Evolutionary conservation across 2,329 filamentous ascomycete species (phyloP), one percentile per base, ranked within the genome.

Genomic region (Coniochaeta hoffmannii): DNA sequence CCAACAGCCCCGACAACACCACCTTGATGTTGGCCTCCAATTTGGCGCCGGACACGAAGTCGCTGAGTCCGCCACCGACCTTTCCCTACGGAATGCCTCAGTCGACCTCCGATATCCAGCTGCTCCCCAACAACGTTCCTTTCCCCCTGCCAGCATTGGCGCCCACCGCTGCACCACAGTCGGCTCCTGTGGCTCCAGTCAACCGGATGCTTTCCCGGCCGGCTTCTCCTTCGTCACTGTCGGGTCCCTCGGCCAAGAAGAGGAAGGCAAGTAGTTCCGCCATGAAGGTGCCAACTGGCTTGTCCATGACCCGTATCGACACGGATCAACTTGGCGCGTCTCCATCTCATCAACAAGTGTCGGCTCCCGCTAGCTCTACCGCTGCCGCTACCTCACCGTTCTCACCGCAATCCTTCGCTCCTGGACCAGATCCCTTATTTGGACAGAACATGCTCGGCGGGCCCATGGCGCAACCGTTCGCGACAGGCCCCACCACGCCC

Each of bases 251-350:
- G 32, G 80, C 83, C 44, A 96, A 95, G 76, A 91, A 91, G 72
- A 82, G 91, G 59, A 96, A 96, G 69, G 85, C 87, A 6, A 91
- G 86, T 67, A 79, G 79, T 38, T 81, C 82, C n/a, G n/a, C n/a
- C 15, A 71, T 76, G 32, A 89, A 89, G 68, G 74, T 95, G 14
- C 88, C 90, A 0, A 84, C 81, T 17, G 85, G 82, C 15, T 71
- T 96, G 62, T 81, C 86, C 8, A 96, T 96, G 91, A 96, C 91
- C 1, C 84, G 84, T 55, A 76, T 94, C 34, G 88, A 94, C 62
- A 85, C 82, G 1, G 74, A 61, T 65, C 79, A 63, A 65, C 73
- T 63, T 65, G 72, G 58, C 62, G 66, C 55, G 64, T 67, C 61
- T 19, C 65, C 72, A 62, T 59, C 69, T 56, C 66, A 71, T 56